Conservation (phyloP, 176 grass and related monocot genomes). For the Rhynchospora breviuscula region DNA sequence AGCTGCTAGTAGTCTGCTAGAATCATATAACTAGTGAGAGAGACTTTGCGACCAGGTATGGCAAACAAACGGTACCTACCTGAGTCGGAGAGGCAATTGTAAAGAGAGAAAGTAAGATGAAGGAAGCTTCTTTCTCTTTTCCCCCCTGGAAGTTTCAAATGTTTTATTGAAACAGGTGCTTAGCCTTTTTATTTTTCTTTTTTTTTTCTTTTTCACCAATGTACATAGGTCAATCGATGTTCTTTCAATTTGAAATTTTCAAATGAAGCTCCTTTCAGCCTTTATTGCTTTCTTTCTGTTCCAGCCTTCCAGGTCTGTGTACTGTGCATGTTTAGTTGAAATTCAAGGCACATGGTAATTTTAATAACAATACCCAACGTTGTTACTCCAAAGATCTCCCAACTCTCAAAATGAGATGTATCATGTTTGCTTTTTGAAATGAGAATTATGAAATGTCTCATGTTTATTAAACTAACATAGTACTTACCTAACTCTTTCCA, state of each 20-base stretch:
- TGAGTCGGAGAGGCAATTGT: conserved; percentile 37
- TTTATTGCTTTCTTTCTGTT: conserved; percentile 13
- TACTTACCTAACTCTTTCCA: no score
- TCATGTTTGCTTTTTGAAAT: background rate
- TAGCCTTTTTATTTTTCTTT: background rate
- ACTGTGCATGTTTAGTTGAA: conserved; percentile 15
- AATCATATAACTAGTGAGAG: conserved; percentile 23
- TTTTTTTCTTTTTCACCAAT: conserved; percentile 1
- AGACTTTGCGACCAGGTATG: conserved; percentile 44
- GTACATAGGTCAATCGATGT: conserved; percentile 24
- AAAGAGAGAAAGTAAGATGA: conserved; percentile 20
- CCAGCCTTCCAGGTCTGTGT: background rate
- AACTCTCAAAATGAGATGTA: background rate
- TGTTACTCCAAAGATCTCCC: background rate
- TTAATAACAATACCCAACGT: background rate
- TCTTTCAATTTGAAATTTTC: conserved; percentile 22
- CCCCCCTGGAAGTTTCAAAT: conserved; percentile 20
- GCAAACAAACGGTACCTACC: conserved; percentile 37
- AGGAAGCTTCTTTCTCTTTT: conserved; percentile 10
- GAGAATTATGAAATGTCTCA: background rate
- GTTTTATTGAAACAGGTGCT: conserved; percentile 20
- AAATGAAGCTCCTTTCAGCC: conserved; percentile 15
- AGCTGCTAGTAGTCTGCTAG: conserved; percentile 17
- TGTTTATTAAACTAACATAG: no score
- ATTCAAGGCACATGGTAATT: background rate